Evolutionary conservation across 2,329 filamentous ascomycete genomes (phyloP), one percentile per base, ranked within the genome.

Genomic region (Phyllosticta citriasiana): DNA sequence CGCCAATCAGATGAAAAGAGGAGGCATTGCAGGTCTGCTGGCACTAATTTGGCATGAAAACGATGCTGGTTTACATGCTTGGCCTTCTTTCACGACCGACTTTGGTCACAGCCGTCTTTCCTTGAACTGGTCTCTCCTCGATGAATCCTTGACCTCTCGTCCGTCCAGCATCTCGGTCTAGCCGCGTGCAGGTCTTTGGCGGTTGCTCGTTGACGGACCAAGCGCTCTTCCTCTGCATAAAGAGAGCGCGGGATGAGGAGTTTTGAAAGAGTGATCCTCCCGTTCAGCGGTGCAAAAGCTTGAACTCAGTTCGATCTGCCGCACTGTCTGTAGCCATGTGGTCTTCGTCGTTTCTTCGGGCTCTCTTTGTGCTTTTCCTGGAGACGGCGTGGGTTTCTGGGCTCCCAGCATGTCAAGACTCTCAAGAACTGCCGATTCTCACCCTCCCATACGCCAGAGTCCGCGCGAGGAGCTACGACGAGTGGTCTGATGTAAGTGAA

Each of bases 391-490:
- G 40, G 40, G 40, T 47, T 47, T 14, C 12, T 47, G 40, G 40
- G n/a, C 14, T n/a, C n/a, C 40, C 16, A 50, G 50, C 40, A 55
- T 54, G 14, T 25, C 53, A 12, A 30, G n/a, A 47, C 12, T 51
- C 35, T 1, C 54, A 65, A 57, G 61, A 62, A 12, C 57, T 73
- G n/a, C 72, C 72, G 10, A 66, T 66, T 19, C 56, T 73, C 57
- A 72, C 65, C 3, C 53, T 74, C 10, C 72, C 71, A 4, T 74
- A 74, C 64, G 72, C 68, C 6, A 68, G 69, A 2, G 73, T 71
- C 57, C 68, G 65, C 54, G 72, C 72, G 9, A 58, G 65, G 25
- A 64, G 54, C 14, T 73, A 73, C 61, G 69, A 73, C 58, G 54
- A 67, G 3, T 59, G 68, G 52, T 66, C 67, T 53, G 70, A 73